phyloP scores from a whole-genome alignment of 1,139 yeast species.

The Kazachstania sp. region DNA sequence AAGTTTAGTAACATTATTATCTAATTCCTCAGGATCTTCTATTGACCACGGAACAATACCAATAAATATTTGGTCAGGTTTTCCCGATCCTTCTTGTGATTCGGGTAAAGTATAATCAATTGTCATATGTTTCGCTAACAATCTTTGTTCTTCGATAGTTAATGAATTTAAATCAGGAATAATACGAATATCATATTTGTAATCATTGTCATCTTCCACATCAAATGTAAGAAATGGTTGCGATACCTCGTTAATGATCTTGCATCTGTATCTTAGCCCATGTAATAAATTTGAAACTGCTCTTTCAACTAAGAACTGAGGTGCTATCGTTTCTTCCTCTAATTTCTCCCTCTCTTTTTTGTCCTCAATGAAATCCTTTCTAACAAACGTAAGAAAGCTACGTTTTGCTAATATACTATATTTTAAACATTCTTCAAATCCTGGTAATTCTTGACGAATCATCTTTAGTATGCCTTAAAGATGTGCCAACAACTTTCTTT shows the following conservation, averaged over 20 bases:
- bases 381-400: slow-evolving; percentile 11
- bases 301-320: not conserved
- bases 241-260: slow-evolving; percentile 1
- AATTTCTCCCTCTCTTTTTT: not conserved
- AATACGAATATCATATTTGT: slow-evolving; percentile 8
- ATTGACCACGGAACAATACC: slow-evolving; percentile 15
- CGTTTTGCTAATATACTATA: slow-evolving; percentile 14
- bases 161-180: slow-evolving; percentile 15
- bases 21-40: not conserved
- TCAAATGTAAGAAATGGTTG: not conserved
- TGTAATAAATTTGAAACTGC: not conserved
- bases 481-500: no score
- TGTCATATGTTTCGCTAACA: slow-evolving; percentile 4
- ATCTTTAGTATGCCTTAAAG: not conserved
- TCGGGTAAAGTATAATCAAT: slow-evolving; percentile 1
- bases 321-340: not conserved
- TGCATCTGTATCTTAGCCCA: slow-evolving; percentile 1
- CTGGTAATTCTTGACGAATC: slow-evolving; percentile 10
- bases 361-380: slow-evolving; percentile 9
- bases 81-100: not conserved
- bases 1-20: not conserved
- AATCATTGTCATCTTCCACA: not conserved
- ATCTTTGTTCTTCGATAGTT: slow-evolving; percentile 9
- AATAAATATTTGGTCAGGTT: slow-evolving; percentile 10
- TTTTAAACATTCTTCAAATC: slow-evolving; percentile 14